Base-by-base conservation (phyloP, 495 filamentous ascomycete genomes). In the Aspergillus campestris region DNA sequence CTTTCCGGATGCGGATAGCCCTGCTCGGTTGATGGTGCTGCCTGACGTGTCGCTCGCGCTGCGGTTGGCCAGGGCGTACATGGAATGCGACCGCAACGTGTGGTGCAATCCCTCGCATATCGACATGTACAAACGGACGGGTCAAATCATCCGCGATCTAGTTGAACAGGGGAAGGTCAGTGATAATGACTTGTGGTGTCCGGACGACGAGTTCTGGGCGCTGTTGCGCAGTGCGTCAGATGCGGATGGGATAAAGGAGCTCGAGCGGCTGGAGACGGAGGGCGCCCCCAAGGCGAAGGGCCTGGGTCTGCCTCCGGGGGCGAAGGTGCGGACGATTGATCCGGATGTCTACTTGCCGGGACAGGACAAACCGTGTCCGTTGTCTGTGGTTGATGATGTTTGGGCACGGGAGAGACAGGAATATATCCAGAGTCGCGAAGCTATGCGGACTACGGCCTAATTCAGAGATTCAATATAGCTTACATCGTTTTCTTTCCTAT, bases 91-190 rank as follows among this genome's bases (percentile, higher is more conserved):
- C 38, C 45, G 50, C 36, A 57, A 64, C 38, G 58, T 69, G 30
- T 71, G 66, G 66, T 65, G 57, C 7, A 65, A 58, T 39, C 55
- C 51, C 11, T 55, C 59, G 7, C 58, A 67, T 36, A 46, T 56
- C 30, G 48, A 66, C 24, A 54, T 70, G 40, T 68, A 58, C 44
- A 45, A 46, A 15, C 40, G 59, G 32, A 62, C 60, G 9, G 69
- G 60, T 28, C 51, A 55, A 32, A 46, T 70, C 24, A 70, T 69
- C 15, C 43, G 60, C 1, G 57, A 64, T 18, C 29, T 62, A 24
- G 53, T 24, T 24, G 18, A 24, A 4, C 18, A 24, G 18, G 18
- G 18, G 18, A 24, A 24, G 18, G 18, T 24, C 18, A 24, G 18
- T 24, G 18, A 24, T 24, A 24, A 24, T 24, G 18, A 24, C 2